Conservation (phyloP, 2,329 filamentous ascomycete species). For the Aspergillus japonicus region DNA sequence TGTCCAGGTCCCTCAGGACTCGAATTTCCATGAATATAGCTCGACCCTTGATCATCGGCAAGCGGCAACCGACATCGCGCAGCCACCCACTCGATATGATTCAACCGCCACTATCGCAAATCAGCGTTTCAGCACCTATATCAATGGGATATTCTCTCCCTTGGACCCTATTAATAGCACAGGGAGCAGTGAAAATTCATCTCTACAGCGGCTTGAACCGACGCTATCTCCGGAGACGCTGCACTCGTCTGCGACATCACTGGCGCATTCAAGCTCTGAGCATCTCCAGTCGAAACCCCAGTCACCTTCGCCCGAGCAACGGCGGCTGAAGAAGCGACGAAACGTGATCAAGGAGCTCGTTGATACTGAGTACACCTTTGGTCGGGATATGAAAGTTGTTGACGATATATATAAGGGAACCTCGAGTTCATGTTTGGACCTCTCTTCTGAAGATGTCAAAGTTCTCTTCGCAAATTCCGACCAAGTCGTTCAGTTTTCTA, state of each 20-base stretch:
- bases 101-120: conserved; percentile 7
- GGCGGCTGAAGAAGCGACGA: conserved; percentile 72
- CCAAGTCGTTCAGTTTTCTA: conserved; percentile 84
- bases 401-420: conserved; percentile 98
- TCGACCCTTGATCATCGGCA: conserved; percentile 23
- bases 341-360: conserved; percentile 88
- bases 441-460: conserved; percentile 81
- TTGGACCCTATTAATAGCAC: conserved; percentile 27
- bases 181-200: conserved; percentile 40
- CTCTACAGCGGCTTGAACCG: conserved; percentile 30
- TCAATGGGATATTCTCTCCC: conserved; percentile 16
- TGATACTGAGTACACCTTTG: conserved; percentile 87
- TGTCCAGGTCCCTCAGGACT: conserved; percentile 32
- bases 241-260: conserved; percentile 40
- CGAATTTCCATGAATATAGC: conserved; percentile 26
- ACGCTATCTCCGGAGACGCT: conserved; percentile 32
- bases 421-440: conserved; percentile 73
- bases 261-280: conserved; percentile 32
- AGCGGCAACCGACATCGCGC: neutral
- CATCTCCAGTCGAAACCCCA: conserved; percentile 20
- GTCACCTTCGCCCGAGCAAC: conserved; percentile 41
- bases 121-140: conserved; percentile 16
- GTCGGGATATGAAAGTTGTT: conserved; percentile 94
- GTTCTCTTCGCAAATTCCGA: conserved; percentile 90
- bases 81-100: neutral